These are phyloP conservation scores for Mycena galericulata DNA, from an alignment of 768 basidiomycete species.

Conservation along the genomic window DNA sequence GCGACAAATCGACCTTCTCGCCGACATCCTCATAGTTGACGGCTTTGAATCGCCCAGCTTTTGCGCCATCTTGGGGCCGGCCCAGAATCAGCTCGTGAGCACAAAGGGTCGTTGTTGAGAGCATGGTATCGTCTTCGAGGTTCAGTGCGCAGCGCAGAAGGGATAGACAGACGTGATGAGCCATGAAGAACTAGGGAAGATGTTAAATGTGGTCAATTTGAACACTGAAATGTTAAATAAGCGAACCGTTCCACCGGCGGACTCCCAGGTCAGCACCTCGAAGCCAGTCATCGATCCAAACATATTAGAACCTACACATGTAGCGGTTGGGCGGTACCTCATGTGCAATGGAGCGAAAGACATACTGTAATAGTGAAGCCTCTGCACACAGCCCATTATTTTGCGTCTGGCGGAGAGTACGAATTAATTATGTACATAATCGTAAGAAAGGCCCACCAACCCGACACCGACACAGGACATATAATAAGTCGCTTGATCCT, in stretches of 20 bases:
- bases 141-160: constrained; percentile 39
- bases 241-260: constrained; percentile 16
- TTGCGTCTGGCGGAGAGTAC: not conserved
- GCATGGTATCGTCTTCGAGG: constrained; percentile 15
- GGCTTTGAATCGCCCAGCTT: constrained; percentile 33
- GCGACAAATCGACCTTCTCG: constrained; percentile 35
- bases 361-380: not conserved
- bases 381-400: not conserved
- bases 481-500: constrained; percentile 35
- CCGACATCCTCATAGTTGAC: constrained; percentile 39
- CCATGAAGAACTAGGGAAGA: constrained; percentile 21
- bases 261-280: constrained; percentile 33
- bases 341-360: not conserved
- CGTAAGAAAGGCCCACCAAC: not conserved
- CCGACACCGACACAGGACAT: constrained; percentile 27
- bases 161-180: constrained; percentile 35
- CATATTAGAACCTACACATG: constrained; percentile 6
- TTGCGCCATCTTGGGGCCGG: constrained; percentile 30
- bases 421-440: not conserved
- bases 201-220: not conserved
- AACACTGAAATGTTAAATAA: not conserved
- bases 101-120: constrained; percentile 23
- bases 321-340: not conserved
- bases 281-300: not conserved
- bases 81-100: constrained; percentile 40